phyloP scores from a whole-genome alignment of 148 eudicot species.

The Salicornia ramosissima region DNA sequence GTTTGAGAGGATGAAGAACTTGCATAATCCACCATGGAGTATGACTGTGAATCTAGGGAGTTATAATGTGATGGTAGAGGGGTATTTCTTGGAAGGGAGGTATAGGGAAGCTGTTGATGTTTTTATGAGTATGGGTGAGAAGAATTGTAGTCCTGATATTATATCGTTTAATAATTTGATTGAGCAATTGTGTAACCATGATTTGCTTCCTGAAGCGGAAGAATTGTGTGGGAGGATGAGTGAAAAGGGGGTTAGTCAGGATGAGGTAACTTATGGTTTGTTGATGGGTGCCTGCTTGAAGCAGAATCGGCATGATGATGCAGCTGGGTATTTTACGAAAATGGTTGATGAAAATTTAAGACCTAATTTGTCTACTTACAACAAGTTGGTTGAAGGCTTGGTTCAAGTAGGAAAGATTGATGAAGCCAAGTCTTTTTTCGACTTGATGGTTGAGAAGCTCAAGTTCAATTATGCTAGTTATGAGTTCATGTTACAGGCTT shows the following conservation, averaged over 20 bases:
- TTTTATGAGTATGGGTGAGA: constrained; percentile 80
- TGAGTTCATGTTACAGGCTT: constrained; percentile 69
- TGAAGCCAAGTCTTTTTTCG: constrained; percentile 81
- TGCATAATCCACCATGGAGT: constrained; percentile 66
- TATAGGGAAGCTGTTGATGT: constrained; percentile 69
- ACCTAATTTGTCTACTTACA: constrained; percentile 71
- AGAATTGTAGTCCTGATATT: constrained; percentile 67
- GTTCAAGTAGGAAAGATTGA: constrained; percentile 74
- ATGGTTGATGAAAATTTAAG: constrained; percentile 76
- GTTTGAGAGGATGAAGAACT: constrained; percentile 66
- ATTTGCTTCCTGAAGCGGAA: constrained; percentile 65
- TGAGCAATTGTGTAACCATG: constrained; percentile 63
- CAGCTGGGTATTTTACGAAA: constrained; percentile 66
- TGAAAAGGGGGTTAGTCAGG: constrained; percentile 71
- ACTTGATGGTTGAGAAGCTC: constrained; percentile 82
- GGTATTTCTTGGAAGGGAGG: constrained; percentile 60
- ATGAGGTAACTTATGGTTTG: constrained; percentile 67
- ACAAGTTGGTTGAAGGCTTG: constrained; percentile 66
- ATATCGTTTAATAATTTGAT: constrained; percentile 77
- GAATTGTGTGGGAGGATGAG: constrained; percentile 67
- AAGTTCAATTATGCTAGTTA: constrained; percentile 78
- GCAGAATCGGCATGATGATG: constrained; percentile 71
- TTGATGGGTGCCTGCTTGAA: constrained; percentile 86
- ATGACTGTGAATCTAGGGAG: constrained; percentile 78
- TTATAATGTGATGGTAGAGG: constrained; percentile 80